Conservation (phyloP, 108 stramenopile species). For the Skeletonema marinoi region DNA sequence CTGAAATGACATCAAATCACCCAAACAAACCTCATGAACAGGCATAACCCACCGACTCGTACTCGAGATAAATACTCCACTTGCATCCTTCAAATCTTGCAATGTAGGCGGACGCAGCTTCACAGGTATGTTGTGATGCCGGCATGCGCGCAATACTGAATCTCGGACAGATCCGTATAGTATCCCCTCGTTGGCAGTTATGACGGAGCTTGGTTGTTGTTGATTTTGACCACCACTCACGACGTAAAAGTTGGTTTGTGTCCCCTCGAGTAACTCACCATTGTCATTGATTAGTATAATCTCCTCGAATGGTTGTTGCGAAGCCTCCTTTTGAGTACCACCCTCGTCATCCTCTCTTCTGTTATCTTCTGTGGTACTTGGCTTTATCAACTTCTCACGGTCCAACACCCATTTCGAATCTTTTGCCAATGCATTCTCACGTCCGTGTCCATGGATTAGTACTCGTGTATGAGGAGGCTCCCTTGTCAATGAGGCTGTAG, state of each 20-base stretch:
- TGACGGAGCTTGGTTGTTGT: background rate
- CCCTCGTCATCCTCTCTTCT: background rate
- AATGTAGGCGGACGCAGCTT: slow-evolving; percentile 42
- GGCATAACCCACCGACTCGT: slow-evolving; percentile 46
- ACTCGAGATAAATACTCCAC: slow-evolving; percentile 43
- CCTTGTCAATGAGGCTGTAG: background rate
- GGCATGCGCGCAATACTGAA: slow-evolving; percentile 35
- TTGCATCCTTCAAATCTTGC: slow-evolving; percentile 28
- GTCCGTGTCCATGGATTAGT: slow-evolving; percentile 39
- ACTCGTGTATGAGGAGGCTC: slow-evolving; percentile 14
- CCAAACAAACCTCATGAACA: slow-evolving; percentile 32
- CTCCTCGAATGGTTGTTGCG: slow-evolving; percentile 25
- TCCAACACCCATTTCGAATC: slow-evolving; percentile 42
- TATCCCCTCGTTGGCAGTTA: slow-evolving; percentile 45
- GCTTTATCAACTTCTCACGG: slow-evolving; percentile 22
- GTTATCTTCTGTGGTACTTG: background rate
- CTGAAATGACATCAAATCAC: slow-evolving; percentile 26
- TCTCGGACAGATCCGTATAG: slow-evolving; percentile 42
- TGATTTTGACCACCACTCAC: background rate
- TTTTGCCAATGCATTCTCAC: slow-evolving; percentile 34
- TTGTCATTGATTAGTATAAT: slow-evolving; percentile 36
- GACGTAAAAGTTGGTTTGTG: slow-evolving; percentile 46
- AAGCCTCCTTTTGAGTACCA: background rate
- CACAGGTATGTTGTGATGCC: slow-evolving; percentile 9
- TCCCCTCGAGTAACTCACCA: slow-evolving; percentile 43